Evolutionary conservation across 306 rosid species (phyloP).

Genomic region (Prinsepia uniflora): DNA sequence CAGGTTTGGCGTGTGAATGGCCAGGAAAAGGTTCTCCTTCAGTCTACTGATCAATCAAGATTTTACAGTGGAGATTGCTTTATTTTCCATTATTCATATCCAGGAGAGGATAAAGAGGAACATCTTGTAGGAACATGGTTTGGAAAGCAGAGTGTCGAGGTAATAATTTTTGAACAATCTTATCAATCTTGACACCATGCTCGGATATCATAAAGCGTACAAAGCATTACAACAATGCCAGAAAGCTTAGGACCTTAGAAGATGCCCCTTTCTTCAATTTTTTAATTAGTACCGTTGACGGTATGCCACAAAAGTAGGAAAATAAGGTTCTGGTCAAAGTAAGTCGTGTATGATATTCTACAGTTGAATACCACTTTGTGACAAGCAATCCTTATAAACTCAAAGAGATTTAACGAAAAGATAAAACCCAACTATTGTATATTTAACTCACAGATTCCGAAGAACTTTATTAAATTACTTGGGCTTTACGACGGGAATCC

Average conservation of each 20-base stretch:
- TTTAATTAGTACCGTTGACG: not conserved
- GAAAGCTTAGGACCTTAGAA: not conserved
- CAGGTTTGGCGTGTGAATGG: conserved; percentile 95
- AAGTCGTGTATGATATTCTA: not conserved
- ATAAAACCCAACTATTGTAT: not conserved
- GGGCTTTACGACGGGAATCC: not conserved
- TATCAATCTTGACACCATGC: conserved; percentile 8
- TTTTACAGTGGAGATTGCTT: conserved; percentile 89
- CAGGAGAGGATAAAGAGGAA: conserved; percentile 94
- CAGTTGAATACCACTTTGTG: not conserved
- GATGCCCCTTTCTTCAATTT: not conserved
- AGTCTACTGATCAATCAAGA: conserved; percentile 79
- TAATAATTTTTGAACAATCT: conserved; percentile 31
- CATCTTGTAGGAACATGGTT: conserved; percentile 86
- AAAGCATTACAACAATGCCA: conserved; percentile 1
- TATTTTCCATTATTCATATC: conserved; percentile 81
- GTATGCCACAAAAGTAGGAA: not conserved
- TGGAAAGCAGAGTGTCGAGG: conserved; percentile 90
- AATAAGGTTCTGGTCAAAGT: not conserved
- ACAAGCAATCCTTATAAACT: not conserved
- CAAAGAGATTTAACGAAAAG: not conserved
- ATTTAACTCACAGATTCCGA: not conserved
- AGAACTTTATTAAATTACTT: not conserved
- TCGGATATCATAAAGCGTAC: not conserved
- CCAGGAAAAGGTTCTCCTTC: conserved; percentile 68